Evolutionary conservation across 768 basidiomycete genomes (phyloP), one percentile per base, ranked within the genome.

Genomic region (Vararia minispora): DNA sequence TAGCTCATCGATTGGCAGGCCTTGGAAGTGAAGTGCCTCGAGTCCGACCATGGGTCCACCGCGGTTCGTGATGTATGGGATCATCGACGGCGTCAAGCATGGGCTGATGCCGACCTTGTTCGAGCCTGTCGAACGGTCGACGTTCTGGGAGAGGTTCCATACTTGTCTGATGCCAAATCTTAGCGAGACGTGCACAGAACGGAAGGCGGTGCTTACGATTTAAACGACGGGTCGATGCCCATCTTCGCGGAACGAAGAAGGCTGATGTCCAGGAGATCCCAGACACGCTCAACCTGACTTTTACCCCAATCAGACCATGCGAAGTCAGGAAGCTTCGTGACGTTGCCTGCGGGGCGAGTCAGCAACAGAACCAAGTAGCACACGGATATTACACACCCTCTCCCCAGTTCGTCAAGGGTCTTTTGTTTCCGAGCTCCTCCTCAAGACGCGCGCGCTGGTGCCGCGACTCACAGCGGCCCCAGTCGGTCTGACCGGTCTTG

Each of bases 101-200:
- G 86, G 86, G 47, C 83, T 87, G 39, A 95, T 85, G 16, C 91
- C 92, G 9, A 78, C 62, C 56, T 78, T 80, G 48, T 69, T 73
- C 0, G 84, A 80, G 6, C 85, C 84, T 31, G 81, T 89, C 20
- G 82, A 82, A 11, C 92, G 76, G 58, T 97, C 92, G 17, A 95
- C 92, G 50, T 97, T 97, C 59, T 97, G 92, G 2, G 88, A 91
- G 5, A 97, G 69, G 58, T 97, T 97, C 91, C 91, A 95, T 2
- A 97, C 85, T 58, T 79, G 71, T 2, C 87, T 90, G 46, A 21
- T 18, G 26, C 34, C 6, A 22, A n/a, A n/a, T n/a, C 8, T 27
- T 28, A 39, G 17, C 37, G n/a, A 48, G 20, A 26, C 23, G 7
- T 17, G 9, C 14, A 25, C 16, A n/a, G 2, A 39, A 23, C 12